Base-by-base conservation (phyloP, 129 eudicot genomes). In the Flaveria robusta region DNA sequence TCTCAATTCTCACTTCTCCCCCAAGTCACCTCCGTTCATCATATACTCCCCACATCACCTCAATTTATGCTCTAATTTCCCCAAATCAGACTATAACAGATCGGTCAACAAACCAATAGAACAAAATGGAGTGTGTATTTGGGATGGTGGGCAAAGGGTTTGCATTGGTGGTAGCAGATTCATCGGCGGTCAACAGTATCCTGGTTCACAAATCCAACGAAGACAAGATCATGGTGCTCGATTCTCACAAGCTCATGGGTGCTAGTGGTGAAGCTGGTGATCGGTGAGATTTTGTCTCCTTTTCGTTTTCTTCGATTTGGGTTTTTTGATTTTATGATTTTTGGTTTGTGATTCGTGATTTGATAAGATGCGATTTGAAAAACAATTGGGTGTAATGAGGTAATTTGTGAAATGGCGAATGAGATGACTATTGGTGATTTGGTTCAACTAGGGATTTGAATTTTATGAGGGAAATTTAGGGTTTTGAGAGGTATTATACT, bases 201-300 rank as follows among this genome's bases (percentile, higher is more conserved):
- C 82, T 94, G 13, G 97, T 94, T 11, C 98, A 94, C 88, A 94
- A 94, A 81, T 87, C 97, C 27, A 83, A 94, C 58, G 98, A 94
- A 66, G 98, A 94, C 84, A 94, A 94, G 77, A 83, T 94, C 72
- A 88, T 94, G 98, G 31, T 91, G 34, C 96, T 94, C 1, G 98
- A 94, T 82, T 91, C 97, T 52, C 98, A 94, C 81, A 94, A 94
- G 64, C 98, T 94, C 59, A 83, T 94, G 96, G 98, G 97, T 34
- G 98, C 98, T 41, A 88, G 97, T 66, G 98, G 98, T 71, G 98
- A 94, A 76, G 85, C 93, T 54, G 98, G 97, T 27, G 98, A 94
- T 77, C 87, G 84, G 84, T 80, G 37, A 66, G 97, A 90, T 92
- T 45, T 9, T 67, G 52, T 42, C 20, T 70, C 74, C 31, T n/a